Evolutionary conservation across 1,284 basidiomycete genomes (phyloP), one percentile per base, ranked within the genome.

Genomic region (Puccinia triticina): DNA sequence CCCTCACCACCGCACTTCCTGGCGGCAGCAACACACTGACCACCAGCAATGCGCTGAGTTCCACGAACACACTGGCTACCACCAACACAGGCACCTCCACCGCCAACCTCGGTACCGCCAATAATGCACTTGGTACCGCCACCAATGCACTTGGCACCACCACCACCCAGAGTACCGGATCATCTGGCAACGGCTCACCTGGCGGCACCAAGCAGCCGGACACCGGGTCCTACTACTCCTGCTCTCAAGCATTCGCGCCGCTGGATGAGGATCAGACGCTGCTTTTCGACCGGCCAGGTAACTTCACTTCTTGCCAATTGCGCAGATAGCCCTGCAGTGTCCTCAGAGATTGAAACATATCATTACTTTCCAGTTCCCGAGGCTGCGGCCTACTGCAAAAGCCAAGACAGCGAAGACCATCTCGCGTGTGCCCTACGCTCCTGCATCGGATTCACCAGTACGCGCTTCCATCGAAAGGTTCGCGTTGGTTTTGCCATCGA

Each of bases 281-380:
- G 26, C 7, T 69, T 48, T 69, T 69, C 18, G 43, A 48, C 66
- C 40, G 18, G 14, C 21, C 66, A 69, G 66, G 66, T 69, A 69
- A 7, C 12, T 26, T 43, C 40, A 8, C 7, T 48, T 43, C 12
- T 69, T 46, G 4, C 2, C 26, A 23, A n/a, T 43, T 23, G 16
- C 32, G 1, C n/a, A 18, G 40, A 69, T 37, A 46, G 8, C 4
- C 18, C n/a, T n/a, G n/a, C n/a, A n/a, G 21, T 14, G 66, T n/a
- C 1, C 1, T 32, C 21, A 43, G 66, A 46, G 16, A 69, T 32
- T 69, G 66, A 69, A 43, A 29, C 18, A 8, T 50, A 50, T 61
- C 12, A 11, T 7, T 34, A 26, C n/a, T 26, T n/a, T 43, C n/a
- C 12, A 69, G 66, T 18, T 43, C 66, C 66, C 37, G 66, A 69